A percentile compares a stretch with the other conserved stretches of the same genome.
These are phyloP conservation scores for Chlamydomonas sphaeroides DNA, from an alignment of 139 green algal genomes.

Conservation along the genomic window DNA sequence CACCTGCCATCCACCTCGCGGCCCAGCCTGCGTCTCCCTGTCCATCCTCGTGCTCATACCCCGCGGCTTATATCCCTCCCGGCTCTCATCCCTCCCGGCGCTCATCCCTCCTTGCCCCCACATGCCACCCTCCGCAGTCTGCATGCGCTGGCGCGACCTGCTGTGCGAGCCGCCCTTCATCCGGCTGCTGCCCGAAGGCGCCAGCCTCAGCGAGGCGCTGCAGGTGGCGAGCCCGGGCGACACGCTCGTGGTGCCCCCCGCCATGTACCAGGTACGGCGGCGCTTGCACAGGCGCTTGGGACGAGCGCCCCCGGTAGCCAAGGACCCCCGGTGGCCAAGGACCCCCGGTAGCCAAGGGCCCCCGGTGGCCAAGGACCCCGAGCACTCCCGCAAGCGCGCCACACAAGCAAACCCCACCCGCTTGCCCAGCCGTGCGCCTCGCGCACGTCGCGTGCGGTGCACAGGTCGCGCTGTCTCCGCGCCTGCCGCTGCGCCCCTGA, in stretches of 20 bases:
- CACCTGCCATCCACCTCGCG: too few species aligned
- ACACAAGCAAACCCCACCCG: neutral
- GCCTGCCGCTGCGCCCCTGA: neutral
- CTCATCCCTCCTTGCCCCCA: neutral
- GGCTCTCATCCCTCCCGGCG: too few species aligned
- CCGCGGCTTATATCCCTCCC: too few species aligned
- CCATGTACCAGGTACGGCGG: slow-evolving; percentile 15
- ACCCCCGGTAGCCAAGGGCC: neutral
- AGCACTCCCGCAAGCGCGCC: neutral
- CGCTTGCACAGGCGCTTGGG: too few species aligned
- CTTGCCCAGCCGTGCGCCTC: too few species aligned
- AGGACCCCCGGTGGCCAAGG: too few species aligned
- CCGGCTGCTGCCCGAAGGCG: neutral
- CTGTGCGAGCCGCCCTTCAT: slow-evolving; percentile 10
- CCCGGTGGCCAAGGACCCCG: neutral
- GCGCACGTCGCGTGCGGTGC: too few species aligned
- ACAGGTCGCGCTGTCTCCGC: neutral
- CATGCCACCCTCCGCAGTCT: neutral
- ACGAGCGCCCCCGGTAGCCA: too few species aligned
- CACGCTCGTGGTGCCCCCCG: slow-evolving; percentile 16
- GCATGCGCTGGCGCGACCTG: slow-evolving; percentile 11
- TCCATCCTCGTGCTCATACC: too few species aligned
- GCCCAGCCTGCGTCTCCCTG: too few species aligned
- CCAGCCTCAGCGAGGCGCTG: slow-evolving; percentile 18
- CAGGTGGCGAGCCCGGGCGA: neutral